phyloP scores from a whole-genome alignment of 805 yeast genomes.

The Ogataea populi-albae region DNA sequence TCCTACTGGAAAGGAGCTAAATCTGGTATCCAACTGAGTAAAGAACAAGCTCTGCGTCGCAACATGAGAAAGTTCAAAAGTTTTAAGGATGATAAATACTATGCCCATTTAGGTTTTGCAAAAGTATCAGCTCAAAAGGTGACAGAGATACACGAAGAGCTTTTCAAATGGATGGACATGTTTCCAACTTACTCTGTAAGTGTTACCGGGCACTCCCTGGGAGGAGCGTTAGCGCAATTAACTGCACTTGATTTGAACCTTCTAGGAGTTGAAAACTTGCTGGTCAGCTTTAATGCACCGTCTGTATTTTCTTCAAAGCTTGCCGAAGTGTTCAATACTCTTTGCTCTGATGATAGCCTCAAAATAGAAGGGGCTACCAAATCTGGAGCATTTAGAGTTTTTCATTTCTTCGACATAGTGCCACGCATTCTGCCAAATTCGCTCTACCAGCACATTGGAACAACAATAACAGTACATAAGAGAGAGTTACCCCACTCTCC shows the following conservation, averaged over 20 bases:
- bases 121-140: constrained; percentile 11
- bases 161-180: constrained; percentile 10
- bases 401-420: constrained; percentile 18
- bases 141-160: constrained; percentile 12
- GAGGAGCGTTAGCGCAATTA: constrained; percentile 63
- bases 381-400: constrained; percentile 15
- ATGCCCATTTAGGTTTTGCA: constrained; percentile 20
- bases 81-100: constrained; percentile 8
- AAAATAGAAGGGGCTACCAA: constrained; percentile 1
- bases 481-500: constrained; percentile 15
- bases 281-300: constrained; percentile 20
- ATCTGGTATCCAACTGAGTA: constrained; percentile 2
- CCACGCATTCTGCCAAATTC: constrained; percentile 18
- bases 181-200: constrained; percentile 28
- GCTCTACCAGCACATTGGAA: constrained; percentile 18
- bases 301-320: constrained; percentile 18
- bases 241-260: constrained; percentile 60
- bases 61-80: constrained; percentile 7
- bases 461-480: constrained; percentile 10
- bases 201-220: constrained; percentile 48
- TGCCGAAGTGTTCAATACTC: constrained; percentile 8
- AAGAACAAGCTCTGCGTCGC: not conserved
- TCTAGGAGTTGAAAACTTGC: constrained; percentile 37
- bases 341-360: constrained; percentile 2
- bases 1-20: constrained; percentile 9